Evolutionary conservation across 805 yeast genomes (phyloP), one percentile per base, ranked within the genome.

Genomic region (Vanderwaltozyma verrucispora): DNA sequence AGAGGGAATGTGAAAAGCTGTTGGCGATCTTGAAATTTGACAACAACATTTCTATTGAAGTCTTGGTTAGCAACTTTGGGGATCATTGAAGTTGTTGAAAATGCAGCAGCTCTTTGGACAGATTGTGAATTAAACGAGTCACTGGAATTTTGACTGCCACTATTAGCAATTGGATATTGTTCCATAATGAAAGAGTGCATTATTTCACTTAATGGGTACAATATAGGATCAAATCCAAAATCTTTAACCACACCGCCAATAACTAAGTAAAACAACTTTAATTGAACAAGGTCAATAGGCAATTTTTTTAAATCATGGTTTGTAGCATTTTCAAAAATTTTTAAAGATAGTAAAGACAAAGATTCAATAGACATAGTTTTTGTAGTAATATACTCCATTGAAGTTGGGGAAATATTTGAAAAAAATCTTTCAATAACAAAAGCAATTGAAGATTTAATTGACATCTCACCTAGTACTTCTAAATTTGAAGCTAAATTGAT

Each of bases 221-320:
- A 60, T n/a, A 78, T 67, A 3, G 69, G 53, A 49, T 85, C 87
- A 53, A 84, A 84, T 1, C 94, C 94, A 62, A 78, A 84, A 56
- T 84, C 94, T 43, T 75, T 78, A 27, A 80, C 69, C 42, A 85
- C 71, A 9, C 80, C 77, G 2, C 92, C 94, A 16, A 82, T 52
- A 19, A 80, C 51, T 28, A 77, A 72, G 46, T 69, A 69, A 32
- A 81, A 61, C 4, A 82, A 60, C 36, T 74, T 65, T 25, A 75
- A 45, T 63, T 50, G 72, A 5, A 46, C 47, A 59, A 39, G 72
- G 60, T 20, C 66, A 53, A 30, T 73, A 64, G 50, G 74, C 53
- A 38, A 63, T 63, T 33, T 55, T 30, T 42, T 57, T 53, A 48
- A 59, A 50, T 52, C 58, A 52, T 47, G 64, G 16, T 49, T 45